Evolutionary conservation across 2,329 filamentous ascomycete species (phyloP).

Genomic region (Penicillium sp.): DNA sequence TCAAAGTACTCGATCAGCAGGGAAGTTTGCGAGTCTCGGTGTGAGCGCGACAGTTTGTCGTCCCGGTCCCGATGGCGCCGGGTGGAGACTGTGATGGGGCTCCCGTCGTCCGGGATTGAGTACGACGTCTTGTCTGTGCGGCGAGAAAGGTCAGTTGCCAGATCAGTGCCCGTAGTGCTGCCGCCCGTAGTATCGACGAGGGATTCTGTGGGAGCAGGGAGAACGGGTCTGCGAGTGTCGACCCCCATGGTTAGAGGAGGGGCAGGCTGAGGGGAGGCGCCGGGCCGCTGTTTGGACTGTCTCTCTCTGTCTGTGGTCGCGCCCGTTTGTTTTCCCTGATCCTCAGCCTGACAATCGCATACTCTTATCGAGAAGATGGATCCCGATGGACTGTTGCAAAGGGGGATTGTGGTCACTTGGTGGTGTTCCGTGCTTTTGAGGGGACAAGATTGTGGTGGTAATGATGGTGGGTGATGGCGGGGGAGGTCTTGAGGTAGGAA

Average conservation of each 20-base stretch:
- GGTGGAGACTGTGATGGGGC: slow-evolving; percentile 88
- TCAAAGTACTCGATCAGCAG: slow-evolving; percentile 96
- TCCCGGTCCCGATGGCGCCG: slow-evolving; percentile 57
- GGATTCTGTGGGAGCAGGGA: slow-evolving; percentile 54
- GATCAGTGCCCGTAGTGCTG: slow-evolving; percentile 48
- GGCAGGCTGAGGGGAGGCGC: slow-evolving; percentile 8
- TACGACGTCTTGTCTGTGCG: slow-evolving; percentile 54
- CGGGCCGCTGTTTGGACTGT: background rate
- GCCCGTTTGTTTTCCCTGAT: background rate
- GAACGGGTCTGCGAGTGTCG: slow-evolving; percentile 49
- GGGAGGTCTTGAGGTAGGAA: slow-evolving; percentile 9
- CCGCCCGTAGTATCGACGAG: slow-evolving; percentile 47
- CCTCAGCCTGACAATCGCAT: slow-evolving; percentile 41
- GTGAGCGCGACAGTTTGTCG: slow-evolving; percentile 56
- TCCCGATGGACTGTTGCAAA: slow-evolving; percentile 12
- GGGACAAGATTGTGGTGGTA: slow-evolving; percentile 17
- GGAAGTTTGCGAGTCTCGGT: slow-evolving; percentile 76
- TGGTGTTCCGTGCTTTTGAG: slow-evolving; percentile 19
- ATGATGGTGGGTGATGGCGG: slow-evolving; percentile 8
- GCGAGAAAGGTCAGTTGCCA: slow-evolving; percentile 53
- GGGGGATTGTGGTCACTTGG: slow-evolving; percentile 22
- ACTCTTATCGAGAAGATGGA: slow-evolving; percentile 25
- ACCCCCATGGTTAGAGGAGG: slow-evolving; percentile 47
- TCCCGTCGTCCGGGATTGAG: slow-evolving; percentile 58
- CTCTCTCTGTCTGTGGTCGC: background rate